Base-by-base conservation (phyloP, 1,284 basidiomycete species). In the Jaminaea rosea region DNA sequence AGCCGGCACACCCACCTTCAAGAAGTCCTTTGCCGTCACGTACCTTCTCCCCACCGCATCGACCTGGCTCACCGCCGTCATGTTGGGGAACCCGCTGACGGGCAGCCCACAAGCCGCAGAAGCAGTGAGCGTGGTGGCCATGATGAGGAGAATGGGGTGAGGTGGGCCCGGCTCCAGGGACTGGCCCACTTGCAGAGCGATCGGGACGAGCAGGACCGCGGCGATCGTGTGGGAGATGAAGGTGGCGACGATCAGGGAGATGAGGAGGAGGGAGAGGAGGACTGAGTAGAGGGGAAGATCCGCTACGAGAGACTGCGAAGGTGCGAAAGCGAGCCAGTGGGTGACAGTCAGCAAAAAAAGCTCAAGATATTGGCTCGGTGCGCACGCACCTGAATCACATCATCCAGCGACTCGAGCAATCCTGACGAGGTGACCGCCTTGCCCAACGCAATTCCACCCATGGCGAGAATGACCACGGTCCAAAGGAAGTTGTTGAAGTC, bases 71-170 rank as follows among this genome's bases (percentile, higher is more conserved):
- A 91, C 70, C 1, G 72, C 73, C 28, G 73, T 75, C 47, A 65
- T 69, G 53, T 96, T 96, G 0, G 92, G 93, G 79, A 98, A 97
- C 5, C 93, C 93, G 55, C 87, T 91, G 29, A 97, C 91, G 3
- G 92, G 92, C 80, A 99, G 86, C 5, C 92, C 94, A 93, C 98
- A 98, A 1, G 93, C 94, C 2, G 89, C 81, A 26, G 88, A 92
- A 67, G 92, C 96, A 52, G 94, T 87, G 57, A 98, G 78, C 1
- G 84, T 89, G 8, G 91, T 97, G 44, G 77, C 74, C 75, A 74
- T 73, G 55, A 73, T 72, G 11, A 74, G 52, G 45, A 73, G 50
- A 4, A 67, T 50, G 8, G 70, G 70, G 39, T 73, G 70, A 6
- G 70, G 68, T n/a, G n/a, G n/a, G n/a, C n/a, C n/a, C 17, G 54